A percentile compares a stretch with the other conserved stretches of the same genome.
phyloP scores from a whole-genome alignment of 208 protist species.

The Wallacemonas sp. region DNA sequence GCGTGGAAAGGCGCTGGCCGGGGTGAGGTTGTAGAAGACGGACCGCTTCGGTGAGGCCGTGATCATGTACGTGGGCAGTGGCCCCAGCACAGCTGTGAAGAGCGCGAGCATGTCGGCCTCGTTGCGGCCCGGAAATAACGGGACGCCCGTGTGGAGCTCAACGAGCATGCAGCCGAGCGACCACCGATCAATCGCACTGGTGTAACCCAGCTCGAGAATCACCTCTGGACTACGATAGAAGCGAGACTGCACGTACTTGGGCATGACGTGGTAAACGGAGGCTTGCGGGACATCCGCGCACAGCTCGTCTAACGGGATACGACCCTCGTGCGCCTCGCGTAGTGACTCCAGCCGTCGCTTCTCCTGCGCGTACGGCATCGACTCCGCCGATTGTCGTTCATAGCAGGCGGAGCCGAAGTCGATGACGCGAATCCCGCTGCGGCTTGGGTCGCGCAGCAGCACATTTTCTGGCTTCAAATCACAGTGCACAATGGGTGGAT shows the following conservation, averaged over 20 bases:
- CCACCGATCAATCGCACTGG: conserved; percentile 98
- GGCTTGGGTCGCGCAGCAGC: conserved; percentile 81
- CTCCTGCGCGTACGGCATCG: conserved; percentile 2
- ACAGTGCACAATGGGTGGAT: conserved; percentile 97
- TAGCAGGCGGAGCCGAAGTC: conserved; percentile 98
- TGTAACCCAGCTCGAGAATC: conserved; percentile 95
- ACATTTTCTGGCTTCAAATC: conserved; percentile 98
- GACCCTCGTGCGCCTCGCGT: background rate
- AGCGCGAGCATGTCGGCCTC: conserved; percentile 94
- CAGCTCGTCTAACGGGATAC: background rate
- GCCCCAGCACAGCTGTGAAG: conserved; percentile 85
- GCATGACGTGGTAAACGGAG: conserved; percentile 13
- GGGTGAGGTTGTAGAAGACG: conserved; percentile 30
- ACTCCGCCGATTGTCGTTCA: conserved; percentile 17
- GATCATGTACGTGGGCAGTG: conserved; percentile 79
- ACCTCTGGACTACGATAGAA: conserved; percentile 98
- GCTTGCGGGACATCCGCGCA: background rate
- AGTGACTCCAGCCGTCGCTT: background rate
- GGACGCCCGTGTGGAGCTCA: conserved; percentile 97
- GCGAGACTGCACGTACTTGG: conserved; percentile 96
- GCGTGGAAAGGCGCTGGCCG: too few relatives aligned
- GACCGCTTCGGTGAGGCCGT: conserved; percentile 58
- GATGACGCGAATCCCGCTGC: conserved; percentile 94
- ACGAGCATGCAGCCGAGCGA: conserved; percentile 98
- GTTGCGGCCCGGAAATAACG: conserved; percentile 95